Base-by-base conservation (phyloP, 371 early-diverging fungal genomes). In the Mucor sp. region DNA sequence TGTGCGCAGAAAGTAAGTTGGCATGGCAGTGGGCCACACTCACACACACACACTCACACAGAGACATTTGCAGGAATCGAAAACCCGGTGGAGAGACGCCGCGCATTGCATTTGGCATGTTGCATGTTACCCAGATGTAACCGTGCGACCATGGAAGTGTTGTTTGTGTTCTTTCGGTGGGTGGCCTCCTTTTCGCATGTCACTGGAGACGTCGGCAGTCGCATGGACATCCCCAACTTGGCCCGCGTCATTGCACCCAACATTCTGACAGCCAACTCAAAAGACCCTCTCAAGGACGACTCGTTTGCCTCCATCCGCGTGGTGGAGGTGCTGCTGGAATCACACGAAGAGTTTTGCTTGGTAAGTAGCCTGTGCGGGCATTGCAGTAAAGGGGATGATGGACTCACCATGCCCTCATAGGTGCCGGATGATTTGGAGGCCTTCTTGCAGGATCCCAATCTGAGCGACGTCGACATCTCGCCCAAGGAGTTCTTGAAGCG, bases 231-330 rank as follows among this genome's bases (percentile, higher is more conserved):
- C n/a, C 87, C 90, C 57, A 98, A 97, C 68, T 77, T 98, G 48
- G 96, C 98, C 0, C 94, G 95, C 0, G 95, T 98, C 2, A 92
- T 98, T 59, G 91, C 97, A 9, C 99, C 99, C 17, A 98, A 96
- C 68, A 90, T 98, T 41, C 79, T 97, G 48, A 93, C 93, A 59
- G 88, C 92, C 15, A 93, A 93, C 61, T 85, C 84, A 56, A 93
- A 93, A 71, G 94, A 93, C 70, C 92, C 93, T 12, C 78, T 86
- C 21, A 90, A 91, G 58, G 91, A 92, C 65, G 93, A 93, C 41
- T 81, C 82, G 4, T 81, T 91, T 63, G 83, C 89, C 53, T 90
- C 94, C 0, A 93, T 95, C 63, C 84, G 85, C 19, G 91, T 90
- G 5, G 86, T 95, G 7, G 85, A 91, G 77, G 87, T 87, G 68